Conservation (phyloP, 2,329 filamentous ascomycete species). For the Pseudodiploospora longispora region DNA sequence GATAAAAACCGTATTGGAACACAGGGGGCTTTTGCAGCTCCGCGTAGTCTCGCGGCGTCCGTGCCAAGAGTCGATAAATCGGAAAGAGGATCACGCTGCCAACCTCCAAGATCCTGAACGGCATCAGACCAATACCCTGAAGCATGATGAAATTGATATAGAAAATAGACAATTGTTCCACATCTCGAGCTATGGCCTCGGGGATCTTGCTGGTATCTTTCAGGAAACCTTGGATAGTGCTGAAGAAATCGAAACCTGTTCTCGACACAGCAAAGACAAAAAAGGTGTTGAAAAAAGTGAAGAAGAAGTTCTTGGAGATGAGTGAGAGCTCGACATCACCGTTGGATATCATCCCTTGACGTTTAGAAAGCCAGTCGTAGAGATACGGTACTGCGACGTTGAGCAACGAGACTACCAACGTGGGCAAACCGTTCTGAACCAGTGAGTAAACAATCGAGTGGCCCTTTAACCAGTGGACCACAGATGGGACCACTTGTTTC, state of each 20-base stretch:
- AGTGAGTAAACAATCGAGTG: slow-evolving; percentile 67
- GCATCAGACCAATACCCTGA: slow-evolving; percentile 87
- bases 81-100: slow-evolving; percentile 80
- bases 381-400: slow-evolving; percentile 87
- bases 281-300: slow-evolving; percentile 98
- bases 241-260: slow-evolving; percentile 69
- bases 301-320: slow-evolving; percentile 99
- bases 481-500: slow-evolving; percentile 57
- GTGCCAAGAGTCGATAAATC: slow-evolving; percentile 66
- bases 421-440: slow-evolving; percentile 82
- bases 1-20: slow-evolving; percentile 94
- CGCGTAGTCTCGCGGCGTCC: slow-evolving; percentile 82
- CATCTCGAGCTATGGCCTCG: slow-evolving; percentile 62
- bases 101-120: slow-evolving; percentile 84
- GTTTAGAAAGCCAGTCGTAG: slow-evolving; percentile 86
- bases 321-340: slow-evolving; percentile 90
- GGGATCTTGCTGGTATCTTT: slow-evolving; percentile 75
- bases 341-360: slow-evolving; percentile 90
- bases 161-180: slow-evolving; percentile 70
- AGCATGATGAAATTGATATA: slow-evolving; percentile 93
- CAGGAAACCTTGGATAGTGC: slow-evolving; percentile 63
- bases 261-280: slow-evolving; percentile 86
- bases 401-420: slow-evolving; percentile 74
- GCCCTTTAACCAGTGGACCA: slow-evolving; percentile 58
- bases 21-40: slow-evolving; percentile 73